Percentiles rank a stretch among this genome's conserved stretches.
Conservation (phyloP, 345 rosid species). For the Microthlaspi erraticum region DNA sequence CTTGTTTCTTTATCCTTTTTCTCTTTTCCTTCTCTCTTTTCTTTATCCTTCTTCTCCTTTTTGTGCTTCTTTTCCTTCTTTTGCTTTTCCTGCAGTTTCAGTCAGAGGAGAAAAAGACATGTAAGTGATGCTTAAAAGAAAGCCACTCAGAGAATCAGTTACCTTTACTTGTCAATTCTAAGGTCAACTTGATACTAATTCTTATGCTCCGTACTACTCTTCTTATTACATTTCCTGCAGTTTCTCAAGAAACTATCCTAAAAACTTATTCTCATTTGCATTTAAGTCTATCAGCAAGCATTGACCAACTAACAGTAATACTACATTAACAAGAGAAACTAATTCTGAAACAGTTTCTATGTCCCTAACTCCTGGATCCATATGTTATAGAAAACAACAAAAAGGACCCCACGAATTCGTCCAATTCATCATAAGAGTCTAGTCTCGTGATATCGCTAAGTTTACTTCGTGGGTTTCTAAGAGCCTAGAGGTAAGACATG, state of each 20-base stretch:
- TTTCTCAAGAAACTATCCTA: conserved; percentile 20
- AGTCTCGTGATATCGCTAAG: conserved; percentile 19
- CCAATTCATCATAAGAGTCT: conserved; percentile 8
- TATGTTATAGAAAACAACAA: conserved; percentile 3
- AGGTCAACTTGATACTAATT: too few relatives aligned
- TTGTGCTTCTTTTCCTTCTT: conserved; percentile 64
- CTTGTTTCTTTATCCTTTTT: conserved; percentile 61
- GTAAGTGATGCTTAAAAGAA: conserved; percentile 23
- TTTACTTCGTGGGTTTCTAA: background rate
- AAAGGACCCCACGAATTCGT: background rate
- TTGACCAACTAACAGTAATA: background rate
- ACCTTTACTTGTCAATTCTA: conserved; percentile 15
- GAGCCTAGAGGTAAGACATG: conserved; percentile 4
- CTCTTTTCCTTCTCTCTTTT: conserved; percentile 57
- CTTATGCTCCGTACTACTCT: conserved; percentile 10
- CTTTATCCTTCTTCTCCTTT: conserved; percentile 57
- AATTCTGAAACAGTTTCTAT: background rate
- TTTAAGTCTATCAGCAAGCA: conserved; percentile 10
- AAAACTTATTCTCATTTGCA: background rate
- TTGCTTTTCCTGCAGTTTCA: conserved; percentile 53
- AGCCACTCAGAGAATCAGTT: conserved; percentile 10
- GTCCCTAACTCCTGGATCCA: conserved; percentile 13
- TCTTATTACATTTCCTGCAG: conserved; percentile 1
- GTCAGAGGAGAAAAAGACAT: conserved; percentile 14
- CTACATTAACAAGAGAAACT: conserved; percentile 9